A percentile compares a stretch with the other conserved stretches of the same genome.
phyloP scores from a whole-genome alignment of 2,329 filamentous ascomycete genomes.

The Alternaria arbusti region DNA sequence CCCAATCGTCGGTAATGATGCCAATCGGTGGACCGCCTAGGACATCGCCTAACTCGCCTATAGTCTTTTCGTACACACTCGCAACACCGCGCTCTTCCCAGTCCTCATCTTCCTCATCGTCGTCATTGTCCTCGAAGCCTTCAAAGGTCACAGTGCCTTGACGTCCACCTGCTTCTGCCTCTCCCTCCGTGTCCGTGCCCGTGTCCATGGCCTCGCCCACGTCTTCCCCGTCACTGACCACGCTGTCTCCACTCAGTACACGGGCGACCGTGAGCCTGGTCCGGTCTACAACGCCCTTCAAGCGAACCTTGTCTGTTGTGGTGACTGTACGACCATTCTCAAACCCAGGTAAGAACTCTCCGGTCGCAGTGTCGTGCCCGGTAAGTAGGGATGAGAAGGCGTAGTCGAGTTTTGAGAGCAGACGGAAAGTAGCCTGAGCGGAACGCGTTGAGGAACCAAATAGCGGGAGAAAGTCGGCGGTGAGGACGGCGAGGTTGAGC shows the following conservation, averaged over 20 bases:
- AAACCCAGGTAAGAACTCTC: slow-evolving; percentile 73
- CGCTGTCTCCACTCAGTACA: slow-evolving; percentile 64
- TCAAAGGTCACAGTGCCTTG: slow-evolving; percentile 36
- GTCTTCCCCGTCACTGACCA: slow-evolving; percentile 45
- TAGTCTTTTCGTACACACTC: slow-evolving; percentile 78
- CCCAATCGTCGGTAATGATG: slow-evolving; percentile 53
- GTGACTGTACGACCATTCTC: slow-evolving; percentile 67
- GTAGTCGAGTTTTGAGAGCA: slow-evolving; percentile 80
- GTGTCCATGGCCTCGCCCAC: slow-evolving; percentile 32
- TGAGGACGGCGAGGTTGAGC: slow-evolving; percentile 75
- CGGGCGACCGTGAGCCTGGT: slow-evolving; percentile 75
- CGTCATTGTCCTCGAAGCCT: slow-evolving; percentile 52
- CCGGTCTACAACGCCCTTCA: slow-evolving; percentile 79
- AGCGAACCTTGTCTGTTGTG: slow-evolving; percentile 87
- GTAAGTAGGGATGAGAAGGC: slow-evolving; percentile 79
- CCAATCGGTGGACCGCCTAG: slow-evolving; percentile 61
- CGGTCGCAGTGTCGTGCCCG: slow-evolving; percentile 70
- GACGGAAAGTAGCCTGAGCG: slow-evolving; percentile 70
- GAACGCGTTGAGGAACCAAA: slow-evolving; percentile 71
- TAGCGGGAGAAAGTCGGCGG: slow-evolving; percentile 73
- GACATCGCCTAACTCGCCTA: slow-evolving; percentile 74
- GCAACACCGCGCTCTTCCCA: slow-evolving; percentile 52
- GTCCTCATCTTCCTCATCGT: slow-evolving; percentile 50
- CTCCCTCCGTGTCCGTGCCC: slow-evolving; percentile 39
- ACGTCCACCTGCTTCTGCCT: slow-evolving; percentile 29